These are phyloP conservation scores for Scorias spongiosa DNA, from an alignment of 2,329 filamentous ascomycete genomes.

Conservation along the genomic window DNA sequence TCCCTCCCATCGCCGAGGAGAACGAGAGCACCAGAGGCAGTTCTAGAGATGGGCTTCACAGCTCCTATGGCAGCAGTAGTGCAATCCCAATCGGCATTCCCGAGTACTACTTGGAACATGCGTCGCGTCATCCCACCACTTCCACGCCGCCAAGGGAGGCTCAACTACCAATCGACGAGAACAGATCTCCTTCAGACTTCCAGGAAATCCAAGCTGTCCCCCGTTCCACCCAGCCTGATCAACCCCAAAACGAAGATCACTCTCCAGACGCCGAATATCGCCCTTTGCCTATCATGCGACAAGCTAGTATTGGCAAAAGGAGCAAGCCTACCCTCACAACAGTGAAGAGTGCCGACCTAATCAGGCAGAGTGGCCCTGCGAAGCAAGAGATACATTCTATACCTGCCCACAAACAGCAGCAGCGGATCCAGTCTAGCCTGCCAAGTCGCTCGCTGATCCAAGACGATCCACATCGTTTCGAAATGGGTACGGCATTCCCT, in stretches of 20 bases:
- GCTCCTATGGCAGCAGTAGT: slow-evolving; percentile 34
- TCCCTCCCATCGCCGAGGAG: slow-evolving; percentile 35
- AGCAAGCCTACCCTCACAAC: slow-evolving; percentile 33
- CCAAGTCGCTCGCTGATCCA: not conserved
- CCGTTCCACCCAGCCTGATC: not conserved
- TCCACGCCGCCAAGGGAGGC: not conserved
- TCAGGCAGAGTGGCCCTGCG: slow-evolving; percentile 1
- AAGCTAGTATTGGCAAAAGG: slow-evolving; percentile 33
- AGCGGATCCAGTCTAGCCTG: not conserved
- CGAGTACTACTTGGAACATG: slow-evolving; percentile 25
- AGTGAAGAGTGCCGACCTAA: slow-evolving; percentile 28
- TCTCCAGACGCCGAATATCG: slow-evolving; percentile 7
- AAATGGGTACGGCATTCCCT: too few relatives aligned
- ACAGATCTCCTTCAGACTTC: slow-evolving; percentile 21
- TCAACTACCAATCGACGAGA: slow-evolving; percentile 3
- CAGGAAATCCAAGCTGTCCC: slow-evolving; percentile 5
- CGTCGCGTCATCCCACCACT: not conserved
- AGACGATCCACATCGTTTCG: not conserved
- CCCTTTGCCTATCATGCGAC: slow-evolving; percentile 25
- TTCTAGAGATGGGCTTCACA: slow-evolving; percentile 14
- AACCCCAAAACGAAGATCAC: not conserved
- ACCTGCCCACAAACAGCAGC: slow-evolving; percentile 10
- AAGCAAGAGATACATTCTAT: slow-evolving; percentile 6
- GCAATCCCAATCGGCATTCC: slow-evolving; percentile 29
- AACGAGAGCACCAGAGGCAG: slow-evolving; percentile 23